phyloP scores from a whole-genome alignment of 2,329 filamentous ascomycete genomes.

The Fusarium sp. region DNA sequence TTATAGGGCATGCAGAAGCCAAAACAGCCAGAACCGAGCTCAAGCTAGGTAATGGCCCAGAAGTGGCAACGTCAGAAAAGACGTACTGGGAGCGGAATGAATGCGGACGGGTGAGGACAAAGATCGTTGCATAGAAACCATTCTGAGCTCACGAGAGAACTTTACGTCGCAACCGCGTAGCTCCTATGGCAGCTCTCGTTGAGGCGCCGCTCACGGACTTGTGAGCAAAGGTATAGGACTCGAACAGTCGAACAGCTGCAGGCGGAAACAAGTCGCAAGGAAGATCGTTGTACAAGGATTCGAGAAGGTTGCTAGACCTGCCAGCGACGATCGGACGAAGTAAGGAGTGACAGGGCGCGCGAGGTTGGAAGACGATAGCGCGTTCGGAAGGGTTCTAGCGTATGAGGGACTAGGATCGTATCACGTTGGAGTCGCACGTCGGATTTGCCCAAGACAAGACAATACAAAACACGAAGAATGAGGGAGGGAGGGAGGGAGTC shows the following conservation, averaged over 20 bases:
- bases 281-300: conserved; percentile 23
- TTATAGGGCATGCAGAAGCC: conserved; percentile 2
- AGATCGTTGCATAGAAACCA: conserved; percentile 75
- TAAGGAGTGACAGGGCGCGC: conserved; percentile 36
- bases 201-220: conserved; percentile 47
- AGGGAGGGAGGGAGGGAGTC: conserved; percentile 20
- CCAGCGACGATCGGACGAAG: conserved; percentile 38
- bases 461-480: conserved; percentile 25
- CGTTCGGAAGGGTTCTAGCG: conserved; percentile 35
- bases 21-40: conserved; percentile 29
- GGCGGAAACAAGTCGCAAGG: conserved; percentile 23
- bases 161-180: conserved; percentile 53
- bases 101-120: conserved; percentile 74
- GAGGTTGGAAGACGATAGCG: conserved; percentile 37
- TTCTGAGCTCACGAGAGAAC: conserved; percentile 64
- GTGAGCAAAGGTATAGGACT: conserved; percentile 34
- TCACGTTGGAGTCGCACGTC: conserved; percentile 42
- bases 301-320: conserved; percentile 37
- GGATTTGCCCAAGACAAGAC: conserved; percentile 20
- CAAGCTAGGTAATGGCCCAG: conserved; percentile 3
- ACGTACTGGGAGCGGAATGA: conserved; percentile 73
- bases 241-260: conserved; percentile 23
- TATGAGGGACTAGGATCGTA: conserved; percentile 34
- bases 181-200: conserved; percentile 52
- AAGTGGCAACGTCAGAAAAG: conserved; percentile 36